Evolutionary conservation across 2,329 filamentous ascomycete genomes (phyloP).

Genomic region (Botrytis fragariae): DNA sequence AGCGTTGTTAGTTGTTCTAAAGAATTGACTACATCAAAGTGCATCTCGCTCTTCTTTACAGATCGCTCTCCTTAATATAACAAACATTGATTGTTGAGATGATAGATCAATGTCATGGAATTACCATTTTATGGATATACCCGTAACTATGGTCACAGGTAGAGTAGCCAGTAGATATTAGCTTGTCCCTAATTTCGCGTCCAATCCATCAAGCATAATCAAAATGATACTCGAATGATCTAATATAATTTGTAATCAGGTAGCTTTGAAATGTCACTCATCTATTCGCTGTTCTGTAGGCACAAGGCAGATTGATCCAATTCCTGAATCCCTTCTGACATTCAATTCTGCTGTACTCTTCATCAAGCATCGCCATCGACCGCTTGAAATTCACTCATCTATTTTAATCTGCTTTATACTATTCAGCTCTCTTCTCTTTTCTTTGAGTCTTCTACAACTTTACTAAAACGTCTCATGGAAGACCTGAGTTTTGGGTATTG

Average conservation of each 20-base stretch:
- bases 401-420: background rate
- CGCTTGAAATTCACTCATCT: background rate
- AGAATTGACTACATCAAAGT: too few species aligned
- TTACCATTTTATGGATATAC: too few species aligned
- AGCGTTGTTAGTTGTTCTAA: background rate
- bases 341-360: background rate
- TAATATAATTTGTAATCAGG: background rate
- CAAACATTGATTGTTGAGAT: too few species aligned
- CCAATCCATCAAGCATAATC: background rate
- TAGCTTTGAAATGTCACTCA: background rate
- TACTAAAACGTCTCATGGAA: background rate
- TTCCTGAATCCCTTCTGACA: background rate
- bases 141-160: background rate
- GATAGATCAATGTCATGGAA: too few species aligned
- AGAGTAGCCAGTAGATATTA: background rate
- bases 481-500: background rate
- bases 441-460: background rate
- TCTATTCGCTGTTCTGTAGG: background rate
- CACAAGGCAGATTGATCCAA: background rate
- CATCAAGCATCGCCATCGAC: background rate
- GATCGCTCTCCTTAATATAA: too few species aligned
- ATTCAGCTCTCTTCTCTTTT: fast-evolving
- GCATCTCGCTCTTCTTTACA: too few species aligned
- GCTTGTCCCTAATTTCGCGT: background rate
- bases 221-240: too few species aligned